Evolutionary conservation across 345 rosid genomes (phyloP).

Genomic region (Nephelium lappaceum): DNA sequence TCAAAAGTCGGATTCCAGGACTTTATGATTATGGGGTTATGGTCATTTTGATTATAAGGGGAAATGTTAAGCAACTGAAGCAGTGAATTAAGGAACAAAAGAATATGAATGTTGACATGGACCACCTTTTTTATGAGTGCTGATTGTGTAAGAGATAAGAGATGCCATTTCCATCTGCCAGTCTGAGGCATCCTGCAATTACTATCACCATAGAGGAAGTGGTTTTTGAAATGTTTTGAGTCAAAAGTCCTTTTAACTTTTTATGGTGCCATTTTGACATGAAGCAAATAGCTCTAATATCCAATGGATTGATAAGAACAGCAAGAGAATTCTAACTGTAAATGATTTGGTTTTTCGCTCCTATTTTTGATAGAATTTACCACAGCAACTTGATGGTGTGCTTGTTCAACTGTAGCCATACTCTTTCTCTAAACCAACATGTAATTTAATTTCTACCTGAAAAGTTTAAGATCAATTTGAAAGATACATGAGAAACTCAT

Average conservation of each 20-base stretch:
- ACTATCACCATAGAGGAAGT: not conserved
- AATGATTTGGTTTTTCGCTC: not conserved
- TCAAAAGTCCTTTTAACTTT: not conserved
- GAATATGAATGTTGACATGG: not conserved
- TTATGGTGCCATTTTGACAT: not conserved
- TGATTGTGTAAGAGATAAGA: not conserved
- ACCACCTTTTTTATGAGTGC: not conserved
- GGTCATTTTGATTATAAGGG: not conserved
- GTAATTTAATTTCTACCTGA: too few relatives aligned
- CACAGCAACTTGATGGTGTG: too few relatives aligned
- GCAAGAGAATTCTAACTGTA: not conserved
- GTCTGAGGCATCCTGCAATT: not conserved
- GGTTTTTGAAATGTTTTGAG: not conserved
- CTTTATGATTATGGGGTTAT: too few relatives aligned
- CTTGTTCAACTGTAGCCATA: too few relatives aligned
- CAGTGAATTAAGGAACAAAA: not conserved
- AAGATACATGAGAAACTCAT: not conserved
- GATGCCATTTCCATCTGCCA: conserved; percentile 4
- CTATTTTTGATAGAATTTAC: not conserved
- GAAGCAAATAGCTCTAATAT: not conserved
- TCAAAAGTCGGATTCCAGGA: too few relatives aligned
- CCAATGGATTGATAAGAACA: not conserved
- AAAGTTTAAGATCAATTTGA: not conserved
- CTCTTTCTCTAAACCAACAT: too few relatives aligned
- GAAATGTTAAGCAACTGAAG: not conserved